Conservation (phyloP, 768 basidiomycete species). For the Calocybe gangraenosa region DNA sequence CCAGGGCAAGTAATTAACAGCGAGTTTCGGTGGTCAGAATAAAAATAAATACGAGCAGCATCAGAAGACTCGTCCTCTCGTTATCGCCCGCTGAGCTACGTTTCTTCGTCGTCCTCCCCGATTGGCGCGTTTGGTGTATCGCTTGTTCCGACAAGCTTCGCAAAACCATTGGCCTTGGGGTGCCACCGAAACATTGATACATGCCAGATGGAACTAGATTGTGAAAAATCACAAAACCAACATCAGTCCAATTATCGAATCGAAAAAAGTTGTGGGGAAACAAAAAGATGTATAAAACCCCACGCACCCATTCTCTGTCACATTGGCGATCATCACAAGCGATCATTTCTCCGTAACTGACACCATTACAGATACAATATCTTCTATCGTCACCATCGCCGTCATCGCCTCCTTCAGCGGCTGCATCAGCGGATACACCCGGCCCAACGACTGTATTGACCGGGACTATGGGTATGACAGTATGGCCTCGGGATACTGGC, state of each 20-base stretch:
- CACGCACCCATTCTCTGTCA: constrained; percentile 86
- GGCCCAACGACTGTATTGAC: constrained; percentile 26
- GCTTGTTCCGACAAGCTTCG: constrained; percentile 57
- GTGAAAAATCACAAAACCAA: constrained; percentile 4
- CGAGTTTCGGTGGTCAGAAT: not conserved
- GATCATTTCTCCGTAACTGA: constrained; percentile 93
- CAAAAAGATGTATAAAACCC: no score
- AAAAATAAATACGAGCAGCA: no score
- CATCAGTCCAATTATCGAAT: constrained; percentile 5
- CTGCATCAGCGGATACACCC: constrained; percentile 17
- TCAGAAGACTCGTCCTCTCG: no score
- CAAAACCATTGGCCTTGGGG: constrained; percentile 80
- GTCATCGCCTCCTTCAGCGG: constrained; percentile 45
- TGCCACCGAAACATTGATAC: constrained; percentile 60
- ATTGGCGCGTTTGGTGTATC: constrained; percentile 45
- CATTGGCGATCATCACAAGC: constrained; percentile 83
- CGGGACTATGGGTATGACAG: constrained; percentile 27
- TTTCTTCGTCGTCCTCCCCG: constrained; percentile 49
- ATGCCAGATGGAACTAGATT: constrained; percentile 73
- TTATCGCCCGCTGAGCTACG: no score
- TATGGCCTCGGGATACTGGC: constrained; percentile 54
- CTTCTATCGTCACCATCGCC: constrained; percentile 61
- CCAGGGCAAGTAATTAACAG: constrained; percentile 3
- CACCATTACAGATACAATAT: constrained; percentile 83
- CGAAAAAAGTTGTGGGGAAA: no score